Base-by-base conservation (phyloP, 805 yeast genomes). In the Spencermartinsiella europaea region DNA sequence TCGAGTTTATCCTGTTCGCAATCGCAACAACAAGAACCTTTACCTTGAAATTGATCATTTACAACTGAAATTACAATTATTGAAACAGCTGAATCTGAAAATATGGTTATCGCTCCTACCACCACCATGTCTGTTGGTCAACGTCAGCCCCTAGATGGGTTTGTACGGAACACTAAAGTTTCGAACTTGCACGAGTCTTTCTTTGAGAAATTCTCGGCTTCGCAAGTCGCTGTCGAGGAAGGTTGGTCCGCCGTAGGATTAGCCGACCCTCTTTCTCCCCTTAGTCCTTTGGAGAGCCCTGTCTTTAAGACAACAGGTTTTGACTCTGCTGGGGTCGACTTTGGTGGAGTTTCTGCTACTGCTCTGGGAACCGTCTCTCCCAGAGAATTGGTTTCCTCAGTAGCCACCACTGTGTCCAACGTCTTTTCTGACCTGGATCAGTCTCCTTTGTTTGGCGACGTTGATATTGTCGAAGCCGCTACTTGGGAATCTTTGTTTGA, bases 401-500 rank as follows among this genome's bases (percentile, higher is more conserved):
- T 33, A 8, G 44, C 41, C 15, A 37, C 48, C 15, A 33, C 38
- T 22, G 39, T 38, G 4, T 31, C 47, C n/a, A 48, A 38, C 41
- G 22, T 28, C 16, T 44, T 48, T 27, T 41, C 51, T 34, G 61
- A 54, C 42, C 50, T 54, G 36, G 65, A 54, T 25, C 51, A 55
- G 38, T 55, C 68, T 20, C 68, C 68, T 16, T 46, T 64, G 42
- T 60, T 64, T 35, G 64, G 53, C 34, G 56, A 56, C 16, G 53
- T 51, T 28, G 67, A 61, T 8, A 21, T 57, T 4, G 59, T 54
- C 17, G 57, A 58, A 38, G 44, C 59, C 22, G 49, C 50, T 39
- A 48, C 52, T 35, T 64, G 68, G 68, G 52, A 63, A 15, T 62
- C 71, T 12, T 52, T 68, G 20, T 67, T 68, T 51, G 57, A 59